phyloP scores from a whole-genome alignment of 2,329 filamentous ascomycete genomes.

The Rutstroemia sp. region DNA sequence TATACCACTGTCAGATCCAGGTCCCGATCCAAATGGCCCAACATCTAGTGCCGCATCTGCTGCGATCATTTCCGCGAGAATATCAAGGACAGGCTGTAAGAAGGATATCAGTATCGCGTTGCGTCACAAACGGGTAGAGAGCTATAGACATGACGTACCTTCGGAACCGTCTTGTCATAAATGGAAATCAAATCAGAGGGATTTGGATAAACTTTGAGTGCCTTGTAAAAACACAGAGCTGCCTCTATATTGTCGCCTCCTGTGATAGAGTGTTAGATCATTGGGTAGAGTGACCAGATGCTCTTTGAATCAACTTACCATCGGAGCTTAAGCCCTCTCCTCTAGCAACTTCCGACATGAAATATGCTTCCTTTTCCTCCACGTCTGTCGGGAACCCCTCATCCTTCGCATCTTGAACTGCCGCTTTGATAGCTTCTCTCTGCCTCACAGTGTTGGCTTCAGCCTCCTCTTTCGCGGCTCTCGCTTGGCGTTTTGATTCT shows the following conservation, averaged over 20 bases:
- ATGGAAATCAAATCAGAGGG: constrained; percentile 89
- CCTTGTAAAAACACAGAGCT: constrained; percentile 94
- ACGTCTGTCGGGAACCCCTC: constrained; percentile 87
- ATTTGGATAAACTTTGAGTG: constrained; percentile 94
- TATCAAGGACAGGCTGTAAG: constrained; percentile 75
- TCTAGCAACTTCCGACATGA: constrained; percentile 88
- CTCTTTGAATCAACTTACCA: constrained; percentile 46
- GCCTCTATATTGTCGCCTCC: constrained; percentile 69
- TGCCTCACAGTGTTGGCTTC: constrained; percentile 58
- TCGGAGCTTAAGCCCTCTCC: constrained; percentile 79
- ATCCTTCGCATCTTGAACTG: constrained; percentile 74
- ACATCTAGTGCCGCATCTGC: constrained; percentile 70
- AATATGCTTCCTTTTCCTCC: constrained; percentile 92
- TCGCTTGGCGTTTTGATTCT: constrained; percentile 66
- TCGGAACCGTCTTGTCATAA: constrained; percentile 97
- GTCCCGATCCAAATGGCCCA: constrained; percentile 31
- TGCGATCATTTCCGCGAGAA: constrained; percentile 97
- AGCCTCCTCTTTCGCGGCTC: constrained; percentile 65
- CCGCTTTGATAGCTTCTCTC: constrained; percentile 65
- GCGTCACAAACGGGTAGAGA: no score
- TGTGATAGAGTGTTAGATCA: constrained; percentile 28
- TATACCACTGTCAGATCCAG: constrained; percentile 27
- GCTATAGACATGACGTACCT: constrained; percentile 45
- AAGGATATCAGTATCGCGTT: constrained; percentile 3
- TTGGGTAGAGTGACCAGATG: neutral